phyloP scores from a whole-genome alignment of 495 filamentous ascomycete species.

The Penicillium nucicola region DNA sequence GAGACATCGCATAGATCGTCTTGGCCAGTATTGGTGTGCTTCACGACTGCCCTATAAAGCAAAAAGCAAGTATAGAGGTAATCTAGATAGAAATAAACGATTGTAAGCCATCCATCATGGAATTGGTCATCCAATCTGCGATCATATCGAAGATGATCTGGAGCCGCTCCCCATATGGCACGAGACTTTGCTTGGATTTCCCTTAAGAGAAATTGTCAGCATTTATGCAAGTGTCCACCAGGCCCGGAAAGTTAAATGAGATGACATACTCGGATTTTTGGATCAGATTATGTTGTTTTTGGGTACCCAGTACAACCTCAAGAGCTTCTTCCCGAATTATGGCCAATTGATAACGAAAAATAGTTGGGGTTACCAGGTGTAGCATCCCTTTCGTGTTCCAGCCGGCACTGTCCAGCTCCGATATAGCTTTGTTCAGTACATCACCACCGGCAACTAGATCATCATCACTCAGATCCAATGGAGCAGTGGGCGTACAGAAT shows the following conservation, averaged over 20 bases:
- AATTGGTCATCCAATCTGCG: conserved; percentile 28
- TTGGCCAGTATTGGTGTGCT: conserved; percentile 46
- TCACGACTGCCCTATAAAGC: conserved; percentile 53
- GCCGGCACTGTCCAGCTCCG: conserved; percentile 47
- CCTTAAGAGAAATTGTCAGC: conserved; percentile 1
- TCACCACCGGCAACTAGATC: conserved; percentile 46
- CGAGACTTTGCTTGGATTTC: conserved; percentile 33
- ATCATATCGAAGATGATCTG: conserved; percentile 34
- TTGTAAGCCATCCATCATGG: conserved; percentile 20
- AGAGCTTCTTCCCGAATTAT: conserved; percentile 56
- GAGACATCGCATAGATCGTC: conserved; percentile 51
- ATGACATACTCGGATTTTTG: conserved; percentile 41
- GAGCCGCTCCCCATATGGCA: conserved; percentile 30
- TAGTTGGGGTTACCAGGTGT: conserved; percentile 38
- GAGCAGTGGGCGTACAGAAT: conserved; percentile 53
- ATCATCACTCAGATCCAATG: conserved; percentile 55
- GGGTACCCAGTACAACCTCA: conserved; percentile 53
- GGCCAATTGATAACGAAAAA: conserved; percentile 49
- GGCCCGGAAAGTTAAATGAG: too few relatives aligned
- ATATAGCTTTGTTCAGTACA: conserved; percentile 37
- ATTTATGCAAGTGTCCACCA: too few relatives aligned
- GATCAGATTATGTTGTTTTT: conserved; percentile 36
- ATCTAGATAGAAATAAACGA: conserved; percentile 44
- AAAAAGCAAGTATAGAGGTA: conserved; percentile 58
- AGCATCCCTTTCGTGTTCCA: conserved; percentile 49